A percentile compares a stretch with the other conserved stretches of the same genome.
Evolutionary conservation across 1,139 yeast genomes (phyloP).

Genomic region (Yamadazyma songkhlaensis): DNA sequence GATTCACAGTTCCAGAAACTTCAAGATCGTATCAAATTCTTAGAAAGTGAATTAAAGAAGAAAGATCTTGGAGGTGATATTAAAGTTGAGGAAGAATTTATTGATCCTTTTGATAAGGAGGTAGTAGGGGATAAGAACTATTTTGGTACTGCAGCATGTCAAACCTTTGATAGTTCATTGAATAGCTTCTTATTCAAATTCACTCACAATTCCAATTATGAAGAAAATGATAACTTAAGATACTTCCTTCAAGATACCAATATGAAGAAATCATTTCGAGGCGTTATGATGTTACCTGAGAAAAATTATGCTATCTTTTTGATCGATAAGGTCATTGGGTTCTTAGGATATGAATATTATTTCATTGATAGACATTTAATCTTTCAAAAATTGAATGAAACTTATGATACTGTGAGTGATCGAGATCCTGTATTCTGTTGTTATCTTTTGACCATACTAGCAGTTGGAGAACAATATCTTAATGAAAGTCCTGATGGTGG

Average conservation of each 20-base stretch:
- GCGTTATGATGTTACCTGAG: slow-evolving; percentile 13
- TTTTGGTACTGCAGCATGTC: slow-evolving; percentile 13
- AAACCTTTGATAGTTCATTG: slow-evolving; percentile 14
- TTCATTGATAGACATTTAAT: slow-evolving; percentile 10
- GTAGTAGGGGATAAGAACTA: slow-evolving; percentile 6
- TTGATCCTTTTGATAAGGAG: slow-evolving; percentile 13
- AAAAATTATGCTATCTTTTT: slow-evolving; percentile 13
- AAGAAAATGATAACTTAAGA: slow-evolving; percentile 5
- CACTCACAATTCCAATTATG: slow-evolving; percentile 6
- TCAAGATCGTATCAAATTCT: slow-evolving; percentile 5
- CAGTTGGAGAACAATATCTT: slow-evolving; percentile 14
- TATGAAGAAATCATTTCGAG: slow-evolving; percentile 11
- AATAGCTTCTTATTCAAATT: slow-evolving; percentile 11
- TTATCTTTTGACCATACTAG: slow-evolving; percentile 11
- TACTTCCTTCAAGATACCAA: slow-evolving; percentile 9
- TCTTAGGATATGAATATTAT: slow-evolving; percentile 12
- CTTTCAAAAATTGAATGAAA: slow-evolving; percentile 9
- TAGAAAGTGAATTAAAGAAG: slow-evolving; percentile 11
- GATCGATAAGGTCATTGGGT: slow-evolving; percentile 10
- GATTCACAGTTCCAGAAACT: slow-evolving; percentile 13
- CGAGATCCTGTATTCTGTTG: slow-evolving; percentile 12
- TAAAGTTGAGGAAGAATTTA: slow-evolving; percentile 10
- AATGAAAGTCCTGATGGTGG: slow-evolving; percentile 13
- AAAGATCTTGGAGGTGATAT: neutral
- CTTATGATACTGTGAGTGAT: slow-evolving; percentile 9